Percentiles rank a stretch among this genome's conserved stretches.
These are phyloP conservation scores for Serendipita sp. DNA, from an alignment of 768 basidiomycete species.

Conservation along the genomic window DNA sequence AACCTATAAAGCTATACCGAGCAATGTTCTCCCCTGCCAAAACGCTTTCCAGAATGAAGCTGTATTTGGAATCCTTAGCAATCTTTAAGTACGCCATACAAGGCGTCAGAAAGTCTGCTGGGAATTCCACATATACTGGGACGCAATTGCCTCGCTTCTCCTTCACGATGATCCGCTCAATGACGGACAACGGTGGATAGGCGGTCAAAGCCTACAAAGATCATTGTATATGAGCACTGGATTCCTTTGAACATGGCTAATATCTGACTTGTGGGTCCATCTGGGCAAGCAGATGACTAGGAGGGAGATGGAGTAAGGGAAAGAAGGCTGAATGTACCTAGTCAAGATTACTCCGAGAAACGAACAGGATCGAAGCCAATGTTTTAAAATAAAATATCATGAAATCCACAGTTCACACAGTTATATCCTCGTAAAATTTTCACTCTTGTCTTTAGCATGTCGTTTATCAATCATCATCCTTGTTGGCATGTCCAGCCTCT, in stretches of 20 bases:
- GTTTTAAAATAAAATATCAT: too few relatives aligned
- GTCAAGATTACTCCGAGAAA: too few relatives aligned
- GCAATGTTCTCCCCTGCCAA: conserved; percentile 80
- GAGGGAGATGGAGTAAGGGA: not conserved
- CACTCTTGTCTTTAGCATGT: not conserved
- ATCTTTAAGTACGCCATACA: conserved; percentile 92
- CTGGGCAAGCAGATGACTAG: not conserved
- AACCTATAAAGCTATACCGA: conserved; percentile 91
- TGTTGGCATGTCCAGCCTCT: not conserved
- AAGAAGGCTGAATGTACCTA: too few relatives aligned
- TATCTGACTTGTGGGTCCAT: conserved; percentile 1
- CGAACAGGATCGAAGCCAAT: too few relatives aligned
- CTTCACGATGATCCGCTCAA: conserved; percentile 60
- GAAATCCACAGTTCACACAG: too few relatives aligned
- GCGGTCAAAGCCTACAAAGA: conserved; percentile 29
- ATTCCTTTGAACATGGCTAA: not conserved
- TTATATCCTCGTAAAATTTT: not conserved
- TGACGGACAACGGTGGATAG: conserved; percentile 51
- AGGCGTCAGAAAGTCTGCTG: conserved; percentile 92
- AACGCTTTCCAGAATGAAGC: conserved; percentile 89
- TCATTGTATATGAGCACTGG: not conserved
- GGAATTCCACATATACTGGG: conserved; percentile 82
- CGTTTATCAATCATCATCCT: not conserved
- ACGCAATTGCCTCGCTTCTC: conserved; percentile 85
- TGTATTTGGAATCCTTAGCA: conserved; percentile 82